These are phyloP conservation scores for Chlamydomonas asymmetrica DNA, from an alignment of 139 green algal genomes.

Conservation along the genomic window DNA sequence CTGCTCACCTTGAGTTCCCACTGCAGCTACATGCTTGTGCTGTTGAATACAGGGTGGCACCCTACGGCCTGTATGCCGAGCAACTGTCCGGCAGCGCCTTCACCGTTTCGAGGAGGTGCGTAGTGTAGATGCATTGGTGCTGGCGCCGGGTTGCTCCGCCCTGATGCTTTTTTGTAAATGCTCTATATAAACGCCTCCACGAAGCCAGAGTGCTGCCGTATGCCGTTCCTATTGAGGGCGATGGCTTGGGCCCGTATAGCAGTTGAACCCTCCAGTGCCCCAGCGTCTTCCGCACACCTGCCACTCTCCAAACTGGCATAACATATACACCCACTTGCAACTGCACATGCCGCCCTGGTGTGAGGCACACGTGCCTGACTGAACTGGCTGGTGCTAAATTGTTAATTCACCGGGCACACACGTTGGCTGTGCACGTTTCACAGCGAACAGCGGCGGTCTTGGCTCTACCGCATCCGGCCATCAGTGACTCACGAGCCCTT, in stretches of 20 bases:
- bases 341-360: not conserved
- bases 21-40: not conserved
- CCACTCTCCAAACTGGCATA: not conserved
- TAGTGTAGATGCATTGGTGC: not conserved
- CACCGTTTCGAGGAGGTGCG: constrained; percentile 79
- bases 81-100: constrained; percentile 93
- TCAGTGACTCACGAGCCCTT: constrained; percentile 84
- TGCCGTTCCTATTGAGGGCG: not conserved
- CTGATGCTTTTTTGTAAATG: not conserved
- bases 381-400: not conserved
- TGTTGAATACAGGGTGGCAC: constrained; percentile 20
- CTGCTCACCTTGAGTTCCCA: not conserved
- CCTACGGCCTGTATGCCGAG: constrained; percentile 91
- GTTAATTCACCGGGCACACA: not conserved
- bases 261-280: not conserved
- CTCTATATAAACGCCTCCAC: too few species aligned
- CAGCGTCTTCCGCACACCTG: not conserved
- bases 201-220: not conserved
- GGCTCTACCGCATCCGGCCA: constrained; percentile 92
- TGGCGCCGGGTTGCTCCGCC: not conserved
- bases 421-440: constrained; percentile 3
- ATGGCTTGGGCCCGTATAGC: not conserved
- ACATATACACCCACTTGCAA: constrained; percentile 1
- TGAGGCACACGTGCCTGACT: not conserved
- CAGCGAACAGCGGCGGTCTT: constrained; percentile 73